Evolutionary conservation across 805 yeast genomes (phyloP).

Genomic region (Candida yuanshanica): DNA sequence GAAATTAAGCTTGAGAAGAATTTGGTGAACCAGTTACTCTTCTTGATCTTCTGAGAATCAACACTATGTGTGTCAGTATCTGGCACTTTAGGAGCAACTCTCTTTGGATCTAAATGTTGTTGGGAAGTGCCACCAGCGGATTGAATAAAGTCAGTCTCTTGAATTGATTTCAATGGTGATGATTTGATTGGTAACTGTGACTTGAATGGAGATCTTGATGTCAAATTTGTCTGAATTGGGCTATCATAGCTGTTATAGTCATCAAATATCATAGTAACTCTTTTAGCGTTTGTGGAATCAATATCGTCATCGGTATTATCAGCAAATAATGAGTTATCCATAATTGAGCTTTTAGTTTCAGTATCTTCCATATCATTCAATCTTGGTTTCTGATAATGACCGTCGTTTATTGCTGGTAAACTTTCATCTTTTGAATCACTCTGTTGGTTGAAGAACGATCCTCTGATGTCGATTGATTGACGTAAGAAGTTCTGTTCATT

Average conservation of each 20-base stretch:
- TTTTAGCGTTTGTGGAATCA: conserved; percentile 19
- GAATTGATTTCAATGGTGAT: conserved; percentile 21
- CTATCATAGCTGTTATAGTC: conserved; percentile 8
- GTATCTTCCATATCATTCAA: conserved; percentile 7
- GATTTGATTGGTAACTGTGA: conserved; percentile 9
- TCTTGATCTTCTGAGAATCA: conserved; percentile 21
- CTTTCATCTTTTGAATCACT: conserved; percentile 15
- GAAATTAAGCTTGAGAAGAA: conserved; percentile 26
- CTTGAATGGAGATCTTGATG: background rate
- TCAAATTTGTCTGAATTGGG: conserved; percentile 1
- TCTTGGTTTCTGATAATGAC: conserved; percentile 14
- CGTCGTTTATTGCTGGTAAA: conserved; percentile 6
- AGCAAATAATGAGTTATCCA: conserved; percentile 21
- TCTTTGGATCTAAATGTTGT: conserved; percentile 9
- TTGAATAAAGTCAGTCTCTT: conserved; percentile 13
- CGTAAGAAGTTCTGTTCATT: conserved; percentile 8
- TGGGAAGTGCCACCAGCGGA: conserved; percentile 16
- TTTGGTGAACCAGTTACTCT: conserved; percentile 34
- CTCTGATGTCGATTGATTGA: conserved; percentile 16
- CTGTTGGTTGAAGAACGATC: conserved; percentile 19
- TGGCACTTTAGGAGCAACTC: conserved; percentile 22
- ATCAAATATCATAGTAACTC: conserved; percentile 25
- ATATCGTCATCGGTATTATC: conserved; percentile 21
- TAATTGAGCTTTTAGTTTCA: conserved; percentile 15
- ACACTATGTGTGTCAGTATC: conserved; percentile 2